These are phyloP conservation scores for Diplodia corticola DNA, from an alignment of 2,329 filamentous ascomycete species.

Conservation along the genomic window DNA sequence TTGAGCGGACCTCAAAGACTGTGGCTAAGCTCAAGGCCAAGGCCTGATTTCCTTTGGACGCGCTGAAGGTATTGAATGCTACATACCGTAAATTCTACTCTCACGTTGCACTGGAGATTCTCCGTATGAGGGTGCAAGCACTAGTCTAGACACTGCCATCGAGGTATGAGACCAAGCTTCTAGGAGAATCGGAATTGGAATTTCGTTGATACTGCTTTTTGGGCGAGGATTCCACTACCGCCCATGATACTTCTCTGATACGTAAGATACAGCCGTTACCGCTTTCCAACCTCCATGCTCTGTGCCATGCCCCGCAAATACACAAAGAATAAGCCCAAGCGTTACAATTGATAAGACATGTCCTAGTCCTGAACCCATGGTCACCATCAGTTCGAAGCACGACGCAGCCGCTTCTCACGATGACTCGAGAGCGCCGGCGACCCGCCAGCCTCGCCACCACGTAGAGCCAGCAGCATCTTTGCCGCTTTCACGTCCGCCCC, in stretches of 20 bases:
- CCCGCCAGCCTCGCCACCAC: conserved; percentile 27
- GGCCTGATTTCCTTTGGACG: background rate
- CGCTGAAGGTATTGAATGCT: background rate
- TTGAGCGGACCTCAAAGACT: conserved; percentile 29
- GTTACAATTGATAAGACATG: background rate
- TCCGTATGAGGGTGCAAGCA: background rate
- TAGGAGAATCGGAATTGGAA: background rate
- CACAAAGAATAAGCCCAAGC: background rate
- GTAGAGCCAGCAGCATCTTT: conserved; percentile 37
- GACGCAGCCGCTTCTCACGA: conserved; percentile 35
- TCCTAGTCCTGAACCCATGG: background rate
- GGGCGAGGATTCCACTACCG: background rate
- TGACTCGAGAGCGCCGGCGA: conserved; percentile 16
- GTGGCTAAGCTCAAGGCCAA: conserved; percentile 33
- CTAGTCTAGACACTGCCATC: background rate
- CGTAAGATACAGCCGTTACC: background rate
- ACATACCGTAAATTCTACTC: background rate
- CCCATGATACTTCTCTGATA: background rate
- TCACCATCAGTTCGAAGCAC: conserved; percentile 27
- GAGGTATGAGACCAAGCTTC: background rate
- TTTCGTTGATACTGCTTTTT: background rate
- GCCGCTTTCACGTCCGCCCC: conserved; percentile 38
- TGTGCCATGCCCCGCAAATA: background rate
- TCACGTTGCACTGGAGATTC: background rate
- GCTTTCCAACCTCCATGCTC: background rate